phyloP scores from a whole-genome alignment of 805 yeast genomes.

The Alloascoidea hylecoeti region DNA sequence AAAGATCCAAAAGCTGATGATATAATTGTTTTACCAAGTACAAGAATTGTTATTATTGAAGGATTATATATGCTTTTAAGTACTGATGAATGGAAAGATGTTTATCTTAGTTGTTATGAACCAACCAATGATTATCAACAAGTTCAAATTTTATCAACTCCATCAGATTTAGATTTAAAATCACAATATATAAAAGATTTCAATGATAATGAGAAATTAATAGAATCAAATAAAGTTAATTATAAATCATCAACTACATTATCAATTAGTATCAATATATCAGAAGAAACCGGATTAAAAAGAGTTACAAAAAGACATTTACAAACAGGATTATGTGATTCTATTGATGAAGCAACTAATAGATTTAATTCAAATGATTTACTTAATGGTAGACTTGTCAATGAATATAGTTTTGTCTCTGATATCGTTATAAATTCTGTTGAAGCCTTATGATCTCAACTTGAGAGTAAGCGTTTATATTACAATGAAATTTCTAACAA shows the following conservation, averaged over 20 bases:
- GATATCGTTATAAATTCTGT: slow-evolving; percentile 11
- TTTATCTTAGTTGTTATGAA: not conserved
- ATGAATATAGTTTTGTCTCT: slow-evolving; percentile 13
- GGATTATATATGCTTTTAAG: slow-evolving; percentile 59
- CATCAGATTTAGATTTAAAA: slow-evolving; percentile 2
- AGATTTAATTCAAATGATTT: slow-evolving; percentile 36
- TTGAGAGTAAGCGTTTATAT: too few species aligned
- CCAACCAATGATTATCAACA: slow-evolving; percentile 10
- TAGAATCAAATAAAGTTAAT: not conserved
- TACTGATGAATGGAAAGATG: slow-evolving; percentile 41
- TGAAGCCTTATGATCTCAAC: slow-evolving; percentile 5
- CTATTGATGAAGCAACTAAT: slow-evolving; percentile 18
- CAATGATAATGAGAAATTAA: not conserved
- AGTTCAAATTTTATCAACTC: not conserved
- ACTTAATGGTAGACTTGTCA: slow-evolving; percentile 39
- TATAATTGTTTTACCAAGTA: slow-evolving; percentile 26
- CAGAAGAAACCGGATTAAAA: slow-evolving; percentile 27
- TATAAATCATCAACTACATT: not conserved
- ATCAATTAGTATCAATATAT: slow-evolving; percentile 28
- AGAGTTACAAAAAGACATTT: slow-evolving; percentile 58
- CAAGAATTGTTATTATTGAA: slow-evolving; percentile 52
- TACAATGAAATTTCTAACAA: too few species aligned
- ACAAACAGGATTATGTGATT: slow-evolving; percentile 19
- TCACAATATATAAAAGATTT: not conserved
- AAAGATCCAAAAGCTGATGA: slow-evolving; percentile 55